Conservation (phyloP, 306 rosid species). For the Carpinus fangiana region DNA sequence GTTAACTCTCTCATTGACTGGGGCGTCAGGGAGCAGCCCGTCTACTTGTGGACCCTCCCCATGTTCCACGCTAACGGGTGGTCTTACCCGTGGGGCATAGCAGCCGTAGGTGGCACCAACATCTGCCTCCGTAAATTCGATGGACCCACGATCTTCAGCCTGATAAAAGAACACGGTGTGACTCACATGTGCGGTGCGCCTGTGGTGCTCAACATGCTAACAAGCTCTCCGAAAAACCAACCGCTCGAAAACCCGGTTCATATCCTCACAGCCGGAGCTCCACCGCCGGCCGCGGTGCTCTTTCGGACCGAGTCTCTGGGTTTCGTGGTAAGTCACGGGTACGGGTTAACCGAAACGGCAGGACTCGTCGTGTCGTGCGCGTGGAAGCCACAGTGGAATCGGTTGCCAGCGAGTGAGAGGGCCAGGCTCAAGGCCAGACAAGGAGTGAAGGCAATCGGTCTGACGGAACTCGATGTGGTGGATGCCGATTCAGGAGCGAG, state of each 20-base stretch:
- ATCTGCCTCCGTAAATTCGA: slow-evolving; percentile 55
- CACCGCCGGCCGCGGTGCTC: slow-evolving; percentile 55
- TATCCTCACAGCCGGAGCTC: slow-evolving; percentile 55
- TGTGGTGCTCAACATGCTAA: slow-evolving; percentile 64
- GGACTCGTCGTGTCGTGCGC: slow-evolving; percentile 58
- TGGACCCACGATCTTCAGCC: slow-evolving; percentile 39
- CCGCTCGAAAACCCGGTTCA: slow-evolving; percentile 37
- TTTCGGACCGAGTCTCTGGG: slow-evolving; percentile 50
- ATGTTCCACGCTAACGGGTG: slow-evolving; percentile 84
- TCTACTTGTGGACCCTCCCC: slow-evolving; percentile 75
- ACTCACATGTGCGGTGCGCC: slow-evolving; percentile 87
- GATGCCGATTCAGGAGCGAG: slow-evolving; percentile 28
- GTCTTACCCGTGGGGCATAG: slow-evolving; percentile 74
- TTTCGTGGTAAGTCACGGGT: slow-evolving; percentile 58
- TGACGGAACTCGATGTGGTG: slow-evolving; percentile 50
- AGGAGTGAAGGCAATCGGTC: slow-evolving; percentile 44
- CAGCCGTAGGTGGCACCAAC: slow-evolving; percentile 68
- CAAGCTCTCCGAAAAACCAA: neutral
- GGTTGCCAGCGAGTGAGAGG: slow-evolving; percentile 37
- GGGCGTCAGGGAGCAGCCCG: slow-evolving; percentile 47
- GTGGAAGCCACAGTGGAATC: slow-evolving; percentile 61
- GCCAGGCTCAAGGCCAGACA: slow-evolving; percentile 58
- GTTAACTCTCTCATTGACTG: slow-evolving; percentile 55
- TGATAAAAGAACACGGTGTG: slow-evolving; percentile 37
- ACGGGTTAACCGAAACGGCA: slow-evolving; percentile 61